Evolutionary conservation across 345 rosid genomes (phyloP).

Genomic region (Aquilaria yunnanensis): DNA sequence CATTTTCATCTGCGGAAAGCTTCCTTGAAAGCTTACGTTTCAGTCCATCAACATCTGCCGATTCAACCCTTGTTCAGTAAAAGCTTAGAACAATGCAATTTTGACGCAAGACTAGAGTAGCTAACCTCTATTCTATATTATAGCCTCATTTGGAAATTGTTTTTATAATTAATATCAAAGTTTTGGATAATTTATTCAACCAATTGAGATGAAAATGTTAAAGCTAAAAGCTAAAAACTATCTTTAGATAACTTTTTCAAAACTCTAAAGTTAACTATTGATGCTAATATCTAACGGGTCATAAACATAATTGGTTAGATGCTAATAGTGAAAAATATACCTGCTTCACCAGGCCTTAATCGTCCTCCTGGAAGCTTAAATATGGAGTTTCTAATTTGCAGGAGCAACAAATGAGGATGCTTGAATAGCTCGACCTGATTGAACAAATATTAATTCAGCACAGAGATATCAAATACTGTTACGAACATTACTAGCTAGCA

Average conservation of each 20-base stretch:
- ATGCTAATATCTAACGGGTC: no score
- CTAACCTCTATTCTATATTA: neutral
- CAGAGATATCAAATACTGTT: neutral
- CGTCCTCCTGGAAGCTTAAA: constrained; percentile 90
- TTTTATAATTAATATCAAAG: no score
- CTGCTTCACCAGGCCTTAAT: constrained; percentile 72
- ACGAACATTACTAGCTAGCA: neutral
- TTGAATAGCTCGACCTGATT: constrained; percentile 82
- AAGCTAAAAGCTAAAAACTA: no score
- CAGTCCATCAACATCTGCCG: constrained; percentile 62
- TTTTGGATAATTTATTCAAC: no score
- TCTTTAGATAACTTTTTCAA: no score
- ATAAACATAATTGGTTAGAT: no score
- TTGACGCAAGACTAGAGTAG: neutral
- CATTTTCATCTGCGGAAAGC: constrained; percentile 41
- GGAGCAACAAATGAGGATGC: constrained; percentile 73
- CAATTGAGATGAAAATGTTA: no score
- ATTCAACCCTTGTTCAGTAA: constrained; percentile 8
- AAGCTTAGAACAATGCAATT: neutral
- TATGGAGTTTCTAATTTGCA: constrained; percentile 61
- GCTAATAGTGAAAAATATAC: constrained; percentile 25
- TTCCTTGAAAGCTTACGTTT: constrained; percentile 69
- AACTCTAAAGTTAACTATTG: no score
- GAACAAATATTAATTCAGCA: constrained; percentile 3
- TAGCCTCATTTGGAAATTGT: no score